Base-by-base conservation (phyloP, 129 eudicot species). In the Gnaphalium uliginosum region DNA sequence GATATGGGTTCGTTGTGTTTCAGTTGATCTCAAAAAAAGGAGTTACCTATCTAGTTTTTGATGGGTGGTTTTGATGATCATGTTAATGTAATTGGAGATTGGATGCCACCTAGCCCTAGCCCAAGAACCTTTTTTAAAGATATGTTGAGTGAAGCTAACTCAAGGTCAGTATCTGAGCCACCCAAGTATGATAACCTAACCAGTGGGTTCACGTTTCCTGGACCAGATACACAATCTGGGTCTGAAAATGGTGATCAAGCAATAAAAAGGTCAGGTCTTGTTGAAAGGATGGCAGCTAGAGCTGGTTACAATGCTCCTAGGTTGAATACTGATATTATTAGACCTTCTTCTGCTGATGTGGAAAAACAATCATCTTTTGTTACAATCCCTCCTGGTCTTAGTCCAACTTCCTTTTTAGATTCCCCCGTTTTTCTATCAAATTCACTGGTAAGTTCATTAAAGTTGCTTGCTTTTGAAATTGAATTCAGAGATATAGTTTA, bases 301-400 rank as follows among this genome's bases (percentile, higher is more conserved):
- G 96, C 92, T 46, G 96, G 97, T 59, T 87, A 87, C 73, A 87
- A 84, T 76, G 97, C 92, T 76, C 96, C 92, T 24, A 89, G 90
- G 74, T 54, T 92, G 82, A 87, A 92, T 83, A 92, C 97, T 0
- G 89, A 89, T 59, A 78, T 81, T 66, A 84, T 89, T 2, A 89
- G 86, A 84, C 83, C 96, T 37, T 58, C 96, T 46, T 58, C 21
- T 6, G 79, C 68, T 57, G 39, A 35, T 30, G 81, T 86, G 27
- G 86, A 79, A 57, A 88, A 73, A 33, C 87, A 65, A 41, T 83
- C 94, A 23, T 87, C 92, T 6, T 85, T 75, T 81, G 66, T 88
- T 78, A 83, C 87, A 0, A 79, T 87, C 73, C 85, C 97, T 43
- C 89, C 90, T 58, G 95, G 86, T 68, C 84, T 89, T 26, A 89